Conservation (phyloP, 805 yeast genomes). For the Lipomyces spencermartinsiae region DNA sequence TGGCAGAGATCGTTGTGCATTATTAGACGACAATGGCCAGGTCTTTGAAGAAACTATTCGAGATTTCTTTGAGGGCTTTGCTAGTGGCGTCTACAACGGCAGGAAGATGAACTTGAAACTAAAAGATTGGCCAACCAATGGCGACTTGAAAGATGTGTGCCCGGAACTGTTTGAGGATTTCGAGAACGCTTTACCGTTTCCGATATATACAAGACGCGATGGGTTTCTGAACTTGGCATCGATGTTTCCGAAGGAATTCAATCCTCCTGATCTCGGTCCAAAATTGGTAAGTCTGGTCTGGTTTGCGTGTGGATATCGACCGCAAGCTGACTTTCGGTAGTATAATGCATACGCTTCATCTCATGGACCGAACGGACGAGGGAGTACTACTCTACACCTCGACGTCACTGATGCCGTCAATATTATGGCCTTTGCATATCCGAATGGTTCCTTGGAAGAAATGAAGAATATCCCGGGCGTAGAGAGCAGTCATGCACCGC, state of each 20-base stretch:
- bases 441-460: constrained; percentile 20
- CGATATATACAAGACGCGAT: constrained; percentile 28
- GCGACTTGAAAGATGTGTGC: constrained; percentile 27
- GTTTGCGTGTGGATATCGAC: background rate
- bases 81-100: constrained; percentile 12
- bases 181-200: constrained; percentile 32
- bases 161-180: constrained; percentile 34
- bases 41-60: constrained; percentile 16
- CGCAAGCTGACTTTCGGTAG: background rate
- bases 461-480: constrained; percentile 25
- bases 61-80: constrained; percentile 26
- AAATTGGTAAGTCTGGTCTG: constrained; percentile 15
- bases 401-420: constrained; percentile 36
- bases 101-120: constrained; percentile 19
- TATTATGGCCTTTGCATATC: constrained; percentile 28
- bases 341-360: constrained; percentile 33
- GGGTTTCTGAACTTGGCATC: constrained; percentile 34
- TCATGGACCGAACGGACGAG: constrained; percentile 22
- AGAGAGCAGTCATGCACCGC: background rate
- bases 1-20: constrained; percentile 23
- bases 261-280: constrained; percentile 36
- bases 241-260: constrained; percentile 31
- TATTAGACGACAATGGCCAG: constrained; percentile 15
- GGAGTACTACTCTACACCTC: constrained; percentile 31
- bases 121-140: constrained; percentile 35